Evolutionary conservation across 768 basidiomycete species (phyloP).

Genomic region (Lactarius sanguifluus): DNA sequence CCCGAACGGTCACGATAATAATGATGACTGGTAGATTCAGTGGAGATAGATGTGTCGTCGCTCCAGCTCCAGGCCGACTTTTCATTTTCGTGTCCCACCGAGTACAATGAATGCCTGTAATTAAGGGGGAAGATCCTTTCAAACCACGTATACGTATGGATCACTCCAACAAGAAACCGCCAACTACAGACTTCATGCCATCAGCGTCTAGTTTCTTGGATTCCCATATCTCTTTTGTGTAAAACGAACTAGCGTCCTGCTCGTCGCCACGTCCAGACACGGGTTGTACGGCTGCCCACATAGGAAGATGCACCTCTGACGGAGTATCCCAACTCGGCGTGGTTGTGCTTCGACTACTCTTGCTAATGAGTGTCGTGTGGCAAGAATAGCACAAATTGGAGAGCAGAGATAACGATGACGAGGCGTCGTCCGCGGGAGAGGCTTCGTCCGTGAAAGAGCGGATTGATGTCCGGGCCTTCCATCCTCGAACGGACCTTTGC

Average conservation of each 20-base stretch:
- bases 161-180: conserved; percentile 42
- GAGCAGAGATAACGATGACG: conserved; percentile 36
- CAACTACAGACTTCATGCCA: conserved; percentile 42
- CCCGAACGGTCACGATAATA: background rate
- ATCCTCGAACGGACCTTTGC: conserved; percentile 63
- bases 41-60: background rate
- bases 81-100: background rate
- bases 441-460: conserved; percentile 47
- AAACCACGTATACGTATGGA: background rate
- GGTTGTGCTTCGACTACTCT: conserved; percentile 45
- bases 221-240: conserved; percentile 36
- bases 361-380: conserved; percentile 59
- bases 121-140: background rate
- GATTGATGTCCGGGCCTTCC: conserved; percentile 76
- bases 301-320: conserved; percentile 27
- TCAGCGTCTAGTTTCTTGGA: conserved; percentile 35
- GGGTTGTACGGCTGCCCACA: conserved; percentile 29
- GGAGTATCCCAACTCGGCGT: conserved; percentile 26
- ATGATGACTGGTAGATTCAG: background rate
- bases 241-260: background rate
- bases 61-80: too few species aligned
- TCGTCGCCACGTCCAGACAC: background rate
- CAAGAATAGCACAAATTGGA: conserved; percentile 61
- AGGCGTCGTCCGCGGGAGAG: conserved; percentile 6
- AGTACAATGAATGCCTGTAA: background rate